phyloP scores from a whole-genome alignment of 1,284 basidiomycete genomes.

The Pisolithus thermaeus region DNA sequence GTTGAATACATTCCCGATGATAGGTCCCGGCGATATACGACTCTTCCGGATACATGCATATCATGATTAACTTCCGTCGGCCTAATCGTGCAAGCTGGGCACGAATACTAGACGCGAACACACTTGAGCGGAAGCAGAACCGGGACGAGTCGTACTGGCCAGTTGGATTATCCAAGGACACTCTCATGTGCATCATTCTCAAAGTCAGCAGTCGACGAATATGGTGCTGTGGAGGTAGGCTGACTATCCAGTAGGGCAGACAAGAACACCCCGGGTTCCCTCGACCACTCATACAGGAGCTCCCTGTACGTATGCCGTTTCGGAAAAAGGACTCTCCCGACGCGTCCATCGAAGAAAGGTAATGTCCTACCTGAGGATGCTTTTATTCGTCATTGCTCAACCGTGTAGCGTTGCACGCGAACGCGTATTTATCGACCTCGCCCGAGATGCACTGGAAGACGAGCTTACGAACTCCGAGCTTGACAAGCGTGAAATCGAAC shows the following conservation, averaged over 20 bases:
- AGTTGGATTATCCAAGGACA: constrained; percentile 72
- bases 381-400: constrained; percentile 5
- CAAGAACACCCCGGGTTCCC: constrained; percentile 87
- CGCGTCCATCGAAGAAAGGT: constrained; percentile 77
- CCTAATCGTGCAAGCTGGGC: constrained; percentile 92
- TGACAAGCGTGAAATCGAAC: constrained; percentile 64
- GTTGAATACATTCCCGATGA: neutral
- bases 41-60: constrained; percentile 75
- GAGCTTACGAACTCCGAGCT: constrained; percentile 64
- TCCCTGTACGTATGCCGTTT: constrained; percentile 83
- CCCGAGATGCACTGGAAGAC: constrained; percentile 69
- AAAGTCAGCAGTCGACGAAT: constrained; percentile 53
- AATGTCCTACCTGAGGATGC: constrained; percentile 19
- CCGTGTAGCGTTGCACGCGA: constrained; percentile 66
- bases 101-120: constrained; percentile 79
- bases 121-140: constrained; percentile 69
- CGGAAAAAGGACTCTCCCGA: constrained; percentile 65
- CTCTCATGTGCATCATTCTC: constrained; percentile 84
- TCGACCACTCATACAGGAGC: constrained; percentile 83
- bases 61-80: constrained; percentile 83
- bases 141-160: constrained; percentile 96
- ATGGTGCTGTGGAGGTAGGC: neutral
- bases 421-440: constrained; percentile 59
- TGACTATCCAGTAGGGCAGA: constrained; percentile 49
- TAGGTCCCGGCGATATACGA: constrained; percentile 92